Evolutionary conservation across 202 grass and related monocot species (phyloP).

Genomic region (Panicum hallii): DNA sequence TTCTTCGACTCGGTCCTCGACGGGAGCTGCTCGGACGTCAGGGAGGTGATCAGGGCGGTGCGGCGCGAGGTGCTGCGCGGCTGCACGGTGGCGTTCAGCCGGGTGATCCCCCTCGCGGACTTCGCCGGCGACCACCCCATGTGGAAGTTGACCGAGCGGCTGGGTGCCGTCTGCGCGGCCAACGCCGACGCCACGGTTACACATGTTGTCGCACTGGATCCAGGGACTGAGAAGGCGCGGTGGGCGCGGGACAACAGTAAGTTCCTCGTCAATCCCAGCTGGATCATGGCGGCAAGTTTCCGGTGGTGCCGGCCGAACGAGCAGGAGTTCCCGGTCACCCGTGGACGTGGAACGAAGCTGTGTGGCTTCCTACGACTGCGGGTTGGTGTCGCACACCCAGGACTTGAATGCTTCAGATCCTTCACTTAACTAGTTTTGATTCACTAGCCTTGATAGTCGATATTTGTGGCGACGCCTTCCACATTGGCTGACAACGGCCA

Average conservation of each 20-base stretch:
- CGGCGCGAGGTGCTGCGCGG: conserved; percentile 53
- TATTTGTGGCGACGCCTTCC: not conserved
- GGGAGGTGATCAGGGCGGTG: conserved; percentile 51
- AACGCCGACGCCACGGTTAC: conserved; percentile 50
- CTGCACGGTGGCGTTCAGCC: conserved; percentile 66
- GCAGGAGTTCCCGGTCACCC: conserved; percentile 44
- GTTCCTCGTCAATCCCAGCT: conserved; percentile 54
- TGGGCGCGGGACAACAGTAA: conserved; percentile 60
- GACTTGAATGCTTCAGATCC: not conserved
- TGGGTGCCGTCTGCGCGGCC: conserved; percentile 54
- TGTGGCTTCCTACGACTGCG: no score
- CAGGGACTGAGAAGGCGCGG: conserved; percentile 48
- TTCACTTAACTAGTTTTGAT: not conserved
- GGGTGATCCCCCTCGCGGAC: conserved; percentile 39
- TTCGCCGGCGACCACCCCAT: conserved; percentile 35
- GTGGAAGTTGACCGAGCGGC: conserved; percentile 58
- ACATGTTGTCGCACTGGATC: conserved; percentile 52
- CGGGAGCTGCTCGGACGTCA: conserved; percentile 4
- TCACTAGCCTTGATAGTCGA: no score
- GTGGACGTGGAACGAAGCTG: not conserved
- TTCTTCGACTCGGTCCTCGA: conserved; percentile 61
- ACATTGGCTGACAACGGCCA: not conserved
- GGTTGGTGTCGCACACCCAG: not conserved
- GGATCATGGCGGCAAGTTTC: conserved; percentile 59
- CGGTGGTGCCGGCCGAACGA: conserved; percentile 57